These are phyloP conservation scores for Lycium ferocissimum DNA, from an alignment of 257 asterid species.

Conservation along the genomic window DNA sequence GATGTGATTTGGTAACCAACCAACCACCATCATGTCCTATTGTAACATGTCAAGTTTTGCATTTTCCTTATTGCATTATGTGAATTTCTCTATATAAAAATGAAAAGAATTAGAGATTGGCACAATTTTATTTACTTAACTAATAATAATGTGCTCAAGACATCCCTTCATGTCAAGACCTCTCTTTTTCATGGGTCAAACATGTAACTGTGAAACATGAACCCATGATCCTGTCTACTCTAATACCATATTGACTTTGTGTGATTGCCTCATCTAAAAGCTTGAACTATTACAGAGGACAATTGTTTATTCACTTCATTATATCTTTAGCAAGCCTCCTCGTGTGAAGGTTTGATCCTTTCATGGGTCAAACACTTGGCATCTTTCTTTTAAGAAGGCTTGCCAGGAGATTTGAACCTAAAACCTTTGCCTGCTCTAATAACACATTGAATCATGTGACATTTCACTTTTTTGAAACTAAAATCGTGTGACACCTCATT, in stretches of 20 bases:
- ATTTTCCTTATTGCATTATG: neutral
- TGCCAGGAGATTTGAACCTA: neutral
- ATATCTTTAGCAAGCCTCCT: neutral
- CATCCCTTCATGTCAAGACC: neutral
- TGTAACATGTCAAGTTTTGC: neutral
- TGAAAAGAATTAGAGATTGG: neutral
- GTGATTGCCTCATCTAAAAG: neutral
- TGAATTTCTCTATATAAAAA: neutral
- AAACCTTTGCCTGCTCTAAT: neutral
- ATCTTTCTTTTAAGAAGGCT: neutral
- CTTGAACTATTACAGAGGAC: neutral
- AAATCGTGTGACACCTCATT: neutral
- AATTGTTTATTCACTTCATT: neutral
- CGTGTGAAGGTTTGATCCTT: neutral
- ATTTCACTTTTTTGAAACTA: neutral
- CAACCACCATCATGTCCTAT: neutral
- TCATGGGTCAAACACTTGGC: conserved; percentile 2
- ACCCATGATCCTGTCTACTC: neutral
- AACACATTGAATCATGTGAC: neutral
- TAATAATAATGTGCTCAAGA: neutral
- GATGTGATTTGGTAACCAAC: neutral
- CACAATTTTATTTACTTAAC: neutral
- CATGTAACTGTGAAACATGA: neutral
- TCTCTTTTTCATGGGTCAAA: neutral
- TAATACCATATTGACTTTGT: neutral